Evolutionary conservation across 139 green algal species (phyloP).

Genomic region (Volvox reticuliferus): DNA sequence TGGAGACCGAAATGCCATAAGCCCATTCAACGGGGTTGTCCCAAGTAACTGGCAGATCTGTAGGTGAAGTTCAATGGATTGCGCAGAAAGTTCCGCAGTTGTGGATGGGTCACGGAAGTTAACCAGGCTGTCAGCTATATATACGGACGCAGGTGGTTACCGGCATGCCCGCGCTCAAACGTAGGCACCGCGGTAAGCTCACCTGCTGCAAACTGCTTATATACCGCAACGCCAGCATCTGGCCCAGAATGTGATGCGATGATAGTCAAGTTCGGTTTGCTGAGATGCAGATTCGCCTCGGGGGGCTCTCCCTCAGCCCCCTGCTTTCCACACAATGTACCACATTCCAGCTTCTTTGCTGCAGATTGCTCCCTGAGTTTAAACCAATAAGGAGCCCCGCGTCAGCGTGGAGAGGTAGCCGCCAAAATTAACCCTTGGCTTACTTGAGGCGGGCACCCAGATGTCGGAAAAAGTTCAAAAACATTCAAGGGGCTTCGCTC

Average conservation of each 20-base stretch:
- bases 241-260: conserved; percentile 38
- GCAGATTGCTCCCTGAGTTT: conserved; percentile 28
- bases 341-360: not conserved
- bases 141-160: no score
- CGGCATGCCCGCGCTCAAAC: not conserved
- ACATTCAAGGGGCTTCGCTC: conserved; percentile 9
- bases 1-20: conserved; percentile 55
- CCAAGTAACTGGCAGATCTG: conserved; percentile 34
- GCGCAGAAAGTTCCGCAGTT: no score
- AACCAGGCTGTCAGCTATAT: no score
- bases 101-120: no score
- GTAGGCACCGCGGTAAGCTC: not conserved
- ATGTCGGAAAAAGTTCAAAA: conserved; percentile 7
- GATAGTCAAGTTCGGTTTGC: conserved; percentile 22
- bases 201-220: conserved; percentile 42
- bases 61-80: not conserved
- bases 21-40: conserved; percentile 38
- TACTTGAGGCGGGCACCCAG: conserved; percentile 23
- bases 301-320: conserved; percentile 29
- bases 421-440: not conserved
- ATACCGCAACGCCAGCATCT: conserved; percentile 11
- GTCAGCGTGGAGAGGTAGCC: not conserved
- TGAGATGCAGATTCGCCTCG: conserved; percentile 7
- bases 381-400: not conserved
- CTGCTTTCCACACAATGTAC: conserved; percentile 39